Conservation (phyloP, 176 grass and related monocot genomes). For the Puccinellia tenuiflora region DNA sequence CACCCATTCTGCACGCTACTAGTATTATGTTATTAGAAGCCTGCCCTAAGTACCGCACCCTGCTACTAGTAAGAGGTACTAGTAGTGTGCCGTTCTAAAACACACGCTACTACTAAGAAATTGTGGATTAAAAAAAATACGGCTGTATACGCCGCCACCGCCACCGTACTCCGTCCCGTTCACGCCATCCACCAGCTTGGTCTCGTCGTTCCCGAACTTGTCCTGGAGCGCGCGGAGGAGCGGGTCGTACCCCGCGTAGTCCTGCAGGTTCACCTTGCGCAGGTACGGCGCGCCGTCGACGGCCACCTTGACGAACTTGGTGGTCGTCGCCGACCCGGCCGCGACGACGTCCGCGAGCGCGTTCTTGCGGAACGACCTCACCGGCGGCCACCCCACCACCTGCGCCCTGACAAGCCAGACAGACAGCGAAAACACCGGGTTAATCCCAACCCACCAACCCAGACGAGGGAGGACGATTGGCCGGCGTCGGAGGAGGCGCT, state of each 20-base stretch:
- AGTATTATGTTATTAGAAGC: too few relatives aligned
- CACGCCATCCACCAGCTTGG: slow-evolving; percentile 75
- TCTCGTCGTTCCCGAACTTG: slow-evolving; percentile 82
- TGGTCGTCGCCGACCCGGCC: slow-evolving; percentile 36
- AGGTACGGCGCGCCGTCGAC: slow-evolving; percentile 93
- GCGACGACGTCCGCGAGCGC: slow-evolving; percentile 55
- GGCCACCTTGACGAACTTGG: slow-evolving; percentile 92
- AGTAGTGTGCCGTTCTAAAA: too few relatives aligned
- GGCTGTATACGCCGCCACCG: too few relatives aligned
- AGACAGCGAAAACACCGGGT: background rate
- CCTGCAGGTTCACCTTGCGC: slow-evolving; percentile 85
- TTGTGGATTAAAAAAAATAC: too few relatives aligned
- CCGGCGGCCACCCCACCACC: slow-evolving; percentile 97
- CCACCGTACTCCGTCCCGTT: slow-evolving; percentile 91
- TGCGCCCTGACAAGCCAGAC: slow-evolving; percentile 40
- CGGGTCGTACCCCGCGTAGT: slow-evolving; percentile 62
- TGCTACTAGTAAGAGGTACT: too few relatives aligned
- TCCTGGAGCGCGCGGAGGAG: slow-evolving; percentile 78
- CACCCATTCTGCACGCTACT: too few relatives aligned
- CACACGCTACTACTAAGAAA: too few relatives aligned
- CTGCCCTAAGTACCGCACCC: too few relatives aligned
- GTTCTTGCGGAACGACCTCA: slow-evolving; percentile 77
- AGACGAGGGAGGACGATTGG: slow-evolving; percentile 19
- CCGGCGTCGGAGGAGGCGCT: background rate
- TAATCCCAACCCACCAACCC: background rate